phyloP scores from a whole-genome alignment of 148 eudicot species.

The Heliosperma pusillum region DNA sequence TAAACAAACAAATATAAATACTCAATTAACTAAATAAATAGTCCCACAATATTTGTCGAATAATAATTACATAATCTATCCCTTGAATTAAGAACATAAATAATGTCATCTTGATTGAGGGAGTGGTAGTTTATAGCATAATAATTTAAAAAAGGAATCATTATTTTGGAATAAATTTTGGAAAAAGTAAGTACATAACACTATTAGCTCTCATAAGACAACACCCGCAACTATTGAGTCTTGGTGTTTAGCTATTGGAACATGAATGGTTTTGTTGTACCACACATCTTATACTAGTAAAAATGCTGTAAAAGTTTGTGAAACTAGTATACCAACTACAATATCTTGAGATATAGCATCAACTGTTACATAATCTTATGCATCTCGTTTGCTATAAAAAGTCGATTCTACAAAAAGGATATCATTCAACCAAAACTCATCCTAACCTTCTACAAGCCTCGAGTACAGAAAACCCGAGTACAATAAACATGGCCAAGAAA shows the following conservation, averaged over 20 bases:
- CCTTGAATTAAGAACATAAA: too few species aligned
- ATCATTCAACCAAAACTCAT: constrained; percentile 12
- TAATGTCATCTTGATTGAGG: too few species aligned
- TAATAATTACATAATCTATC: too few species aligned
- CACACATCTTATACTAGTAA: constrained; percentile 4
- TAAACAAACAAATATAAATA: too few species aligned
- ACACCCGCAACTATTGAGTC: too few species aligned
- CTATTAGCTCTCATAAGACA: too few species aligned
- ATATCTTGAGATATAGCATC: constrained; percentile 25
- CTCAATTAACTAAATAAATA: too few species aligned
- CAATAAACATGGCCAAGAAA: constrained; percentile 35
- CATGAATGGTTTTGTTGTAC: constrained; percentile 28
- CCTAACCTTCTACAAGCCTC: background rate
- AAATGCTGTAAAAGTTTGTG: background rate
- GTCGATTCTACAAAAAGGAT: constrained; percentile 1
- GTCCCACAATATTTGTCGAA: too few species aligned
- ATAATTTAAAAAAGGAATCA: too few species aligned
- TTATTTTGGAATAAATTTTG: too few species aligned
- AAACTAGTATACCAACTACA: constrained; percentile 39
- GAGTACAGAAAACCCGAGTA: background rate
- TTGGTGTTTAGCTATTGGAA: background rate
- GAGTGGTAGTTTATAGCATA: too few species aligned
- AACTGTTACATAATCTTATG: constrained; percentile 37
- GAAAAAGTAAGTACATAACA: too few species aligned
- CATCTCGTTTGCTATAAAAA: constrained; percentile 26